A percentile compares a stretch with the other conserved stretches of the same genome.
Conservation (phyloP, 2,329 filamentous ascomycete genomes). For the Fusarium sacchari region DNA sequence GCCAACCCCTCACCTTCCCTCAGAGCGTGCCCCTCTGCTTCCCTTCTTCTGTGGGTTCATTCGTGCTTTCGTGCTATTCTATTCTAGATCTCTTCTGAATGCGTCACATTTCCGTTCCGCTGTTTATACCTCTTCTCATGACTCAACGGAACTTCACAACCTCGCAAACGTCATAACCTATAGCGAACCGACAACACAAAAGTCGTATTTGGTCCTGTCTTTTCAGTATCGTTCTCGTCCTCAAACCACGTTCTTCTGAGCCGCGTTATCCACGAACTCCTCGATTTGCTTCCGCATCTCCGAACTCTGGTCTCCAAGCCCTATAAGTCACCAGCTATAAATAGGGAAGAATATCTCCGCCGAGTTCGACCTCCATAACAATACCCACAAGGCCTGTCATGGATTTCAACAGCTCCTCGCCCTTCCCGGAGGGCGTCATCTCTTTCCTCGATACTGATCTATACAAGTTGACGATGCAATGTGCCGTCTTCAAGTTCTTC, state of each 20-base stretch:
- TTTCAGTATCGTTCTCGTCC: constrained; percentile 2
- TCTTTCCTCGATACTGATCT: constrained; percentile 85
- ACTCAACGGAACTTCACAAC: constrained; percentile 4
- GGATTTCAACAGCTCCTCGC: constrained; percentile 74
- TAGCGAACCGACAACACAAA: not conserved
- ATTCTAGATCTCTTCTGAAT: constrained; percentile 24
- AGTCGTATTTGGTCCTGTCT: not conserved
- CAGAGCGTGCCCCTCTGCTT: constrained; percentile 21
- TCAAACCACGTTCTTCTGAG: not conserved
- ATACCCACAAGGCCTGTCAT: constrained; percentile 51
- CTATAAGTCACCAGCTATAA: not conserved
- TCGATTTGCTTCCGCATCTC: constrained; percentile 29
- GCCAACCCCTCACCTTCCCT: constrained; percentile 26
- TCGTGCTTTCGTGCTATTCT: constrained; percentile 24
- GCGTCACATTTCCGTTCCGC: constrained; percentile 34
- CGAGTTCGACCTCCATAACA: not conserved
- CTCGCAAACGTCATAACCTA: not conserved
- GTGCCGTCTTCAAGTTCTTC: constrained; percentile 92
- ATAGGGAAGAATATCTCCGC: not conserved
- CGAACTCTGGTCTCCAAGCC: constrained; percentile 7
- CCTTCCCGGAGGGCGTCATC: constrained; percentile 79
- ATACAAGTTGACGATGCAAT: constrained; percentile 99
- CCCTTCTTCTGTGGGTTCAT: not conserved
- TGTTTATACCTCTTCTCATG: constrained; percentile 6
- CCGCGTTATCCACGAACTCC: constrained; percentile 4